Evolutionary conservation across 805 yeast genomes (phyloP).

Genomic region (Saturnispora sekii): DNA sequence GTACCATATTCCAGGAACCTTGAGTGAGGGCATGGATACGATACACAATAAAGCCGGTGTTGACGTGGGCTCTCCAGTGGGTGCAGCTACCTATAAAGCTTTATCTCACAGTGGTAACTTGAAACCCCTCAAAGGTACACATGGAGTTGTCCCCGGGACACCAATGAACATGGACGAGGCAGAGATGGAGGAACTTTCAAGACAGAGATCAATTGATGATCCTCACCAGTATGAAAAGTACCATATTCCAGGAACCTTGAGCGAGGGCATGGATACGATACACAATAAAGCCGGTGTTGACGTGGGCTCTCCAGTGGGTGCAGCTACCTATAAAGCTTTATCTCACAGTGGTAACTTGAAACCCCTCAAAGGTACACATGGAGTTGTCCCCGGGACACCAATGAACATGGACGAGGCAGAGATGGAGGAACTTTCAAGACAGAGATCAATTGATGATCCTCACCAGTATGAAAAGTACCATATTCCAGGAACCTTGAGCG

Average conservation of each 20-base stretch:
- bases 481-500: slow-evolving; percentile 3
- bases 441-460: background rate
- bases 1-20: background rate
- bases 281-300: background rate
- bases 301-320: background rate
- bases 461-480: background rate
- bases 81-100: too few relatives aligned
- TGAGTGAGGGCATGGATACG: slow-evolving; percentile 1
- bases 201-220: background rate
- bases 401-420: slow-evolving; percentile 1
- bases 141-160: slow-evolving; percentile 4
- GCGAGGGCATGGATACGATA: background rate
- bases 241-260: slow-evolving; percentile 6
- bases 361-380: slow-evolving; percentile 3
- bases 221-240: background rate
- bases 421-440: background rate
- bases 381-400: slow-evolving; percentile 1
- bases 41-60: background rate
- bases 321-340: too few relatives aligned
- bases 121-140: slow-evolving; percentile 2
- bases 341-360: background rate
- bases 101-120: too few relatives aligned
- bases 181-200: background rate
- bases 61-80: background rate
- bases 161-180: slow-evolving; percentile 1